These are phyloP conservation scores for Candida morakotiae DNA, from an alignment of 805 yeast species.

Conservation along the genomic window DNA sequence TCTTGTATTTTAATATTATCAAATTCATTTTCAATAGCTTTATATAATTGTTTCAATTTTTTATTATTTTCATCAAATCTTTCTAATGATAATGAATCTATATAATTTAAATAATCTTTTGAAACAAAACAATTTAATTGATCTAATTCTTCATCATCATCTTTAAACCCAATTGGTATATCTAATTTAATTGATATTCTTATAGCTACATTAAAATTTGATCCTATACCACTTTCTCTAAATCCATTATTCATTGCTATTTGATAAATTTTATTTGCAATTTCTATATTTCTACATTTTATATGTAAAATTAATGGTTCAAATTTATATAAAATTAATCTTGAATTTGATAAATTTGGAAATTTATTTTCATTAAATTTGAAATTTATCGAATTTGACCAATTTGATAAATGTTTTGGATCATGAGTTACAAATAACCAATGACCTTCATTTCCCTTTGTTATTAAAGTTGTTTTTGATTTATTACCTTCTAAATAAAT, in stretches of 20 bases:
- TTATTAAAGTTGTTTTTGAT: conserved; percentile 49
- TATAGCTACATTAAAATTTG: conserved; percentile 72
- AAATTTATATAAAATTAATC: conserved; percentile 70
- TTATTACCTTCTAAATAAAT: conserved; percentile 76
- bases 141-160: conserved; percentile 23
- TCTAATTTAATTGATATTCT: conserved; percentile 73
- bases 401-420: conserved; percentile 38
- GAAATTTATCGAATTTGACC: conserved; percentile 40
- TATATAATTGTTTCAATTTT: conserved; percentile 48
- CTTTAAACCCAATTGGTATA: conserved; percentile 65
- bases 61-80: conserved; percentile 63
- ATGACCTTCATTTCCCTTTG: conserved; percentile 80
- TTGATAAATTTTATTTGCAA: conserved; percentile 61
- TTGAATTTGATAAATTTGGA: conserved; percentile 14
- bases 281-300: conserved; percentile 58
- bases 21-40: conserved; percentile 35
- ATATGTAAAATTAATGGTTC: conserved; percentile 86
- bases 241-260: conserved; percentile 82
- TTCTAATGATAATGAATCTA: conserved; percentile 54
- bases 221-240: conserved; percentile 82
- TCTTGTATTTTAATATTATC: not conserved
- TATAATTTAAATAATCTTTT: conserved; percentile 44
- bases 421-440: conserved; percentile 84
- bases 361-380: conserved; percentile 5
- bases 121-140: conserved; percentile 43